phyloP scores from a whole-genome alignment of 176 grass and related monocot species.

The Avena sativa region DNA sequence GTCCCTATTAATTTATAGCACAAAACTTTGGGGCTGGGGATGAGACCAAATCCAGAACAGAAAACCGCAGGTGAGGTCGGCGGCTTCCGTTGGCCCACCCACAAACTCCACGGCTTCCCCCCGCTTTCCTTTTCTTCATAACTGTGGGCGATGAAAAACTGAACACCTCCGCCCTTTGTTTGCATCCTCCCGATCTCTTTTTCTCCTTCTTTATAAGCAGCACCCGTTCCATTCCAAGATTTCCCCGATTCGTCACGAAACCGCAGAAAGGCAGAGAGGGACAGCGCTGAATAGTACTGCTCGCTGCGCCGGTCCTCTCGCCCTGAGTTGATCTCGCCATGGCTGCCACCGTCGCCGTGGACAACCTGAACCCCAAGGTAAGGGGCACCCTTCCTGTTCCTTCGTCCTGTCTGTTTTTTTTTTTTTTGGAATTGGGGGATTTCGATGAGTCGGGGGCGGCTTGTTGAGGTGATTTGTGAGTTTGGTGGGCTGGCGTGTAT shows the following conservation, averaged over 20 bases:
- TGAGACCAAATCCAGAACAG: neutral
- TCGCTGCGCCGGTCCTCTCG: neutral
- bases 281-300: neutral
- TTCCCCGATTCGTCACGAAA: slow-evolving; percentile 53
- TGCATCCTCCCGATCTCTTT: neutral
- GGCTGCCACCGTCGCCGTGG: slow-evolving; percentile 53
- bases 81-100: slow-evolving; percentile 13
- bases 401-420: neutral
- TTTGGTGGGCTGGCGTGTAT: neutral
- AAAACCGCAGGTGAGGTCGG: slow-evolving; percentile 42
- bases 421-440: neutral
- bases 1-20: too few species aligned
- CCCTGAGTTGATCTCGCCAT: slow-evolving; percentile 35
- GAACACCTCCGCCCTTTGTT: slow-evolving; percentile 14
- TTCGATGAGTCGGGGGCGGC: slow-evolving; percentile 17
- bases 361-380: slow-evolving; percentile 65
- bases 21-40: too few species aligned
- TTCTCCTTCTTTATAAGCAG: slow-evolving; percentile 37
- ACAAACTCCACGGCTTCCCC: neutral
- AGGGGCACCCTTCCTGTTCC: neutral
- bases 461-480: neutral
- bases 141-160: slow-evolving; percentile 26
- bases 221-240: neutral
- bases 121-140: slow-evolving; percentile 24
- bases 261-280: neutral